A percentile compares a stretch with the other conserved stretches of the same genome.
Evolutionary conservation across 257 asterid species (phyloP).

Genomic region (Fraxinus pennsylvanica): DNA sequence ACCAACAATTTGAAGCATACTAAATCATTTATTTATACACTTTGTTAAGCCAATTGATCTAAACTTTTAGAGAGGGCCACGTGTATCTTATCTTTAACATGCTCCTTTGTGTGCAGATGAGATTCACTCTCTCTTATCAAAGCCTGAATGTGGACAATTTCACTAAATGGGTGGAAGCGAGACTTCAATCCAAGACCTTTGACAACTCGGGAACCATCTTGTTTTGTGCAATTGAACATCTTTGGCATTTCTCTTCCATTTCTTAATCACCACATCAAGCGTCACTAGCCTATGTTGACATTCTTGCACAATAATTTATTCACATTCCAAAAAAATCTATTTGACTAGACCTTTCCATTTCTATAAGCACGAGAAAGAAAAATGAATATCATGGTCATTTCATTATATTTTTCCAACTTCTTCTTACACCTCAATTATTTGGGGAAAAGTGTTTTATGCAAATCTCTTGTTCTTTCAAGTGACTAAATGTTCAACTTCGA

Average conservation of each 20-base stretch:
- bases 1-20: background rate
- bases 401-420: background rate
- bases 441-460: background rate
- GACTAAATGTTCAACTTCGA: constrained; percentile 17
- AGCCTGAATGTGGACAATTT: background rate
- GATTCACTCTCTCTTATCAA: background rate
- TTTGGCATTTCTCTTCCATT: background rate
- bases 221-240: background rate
- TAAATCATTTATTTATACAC: background rate
- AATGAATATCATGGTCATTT: constrained; percentile 19
- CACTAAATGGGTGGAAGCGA: background rate
- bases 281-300: background rate
- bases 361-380: constrained; percentile 8
- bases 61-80: background rate
- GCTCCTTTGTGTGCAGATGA: background rate
- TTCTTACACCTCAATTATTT: constrained; percentile 7
- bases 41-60: background rate
- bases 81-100: background rate
- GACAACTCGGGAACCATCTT: background rate
- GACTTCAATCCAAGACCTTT: background rate
- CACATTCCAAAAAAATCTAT: background rate
- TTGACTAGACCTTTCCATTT: background rate
- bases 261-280: background rate
- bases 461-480: constrained; percentile 21
- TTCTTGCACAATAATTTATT: background rate